Evolutionary conservation across 2,329 filamentous ascomycete species (phyloP).

Genomic region (Penicillium sp.): DNA sequence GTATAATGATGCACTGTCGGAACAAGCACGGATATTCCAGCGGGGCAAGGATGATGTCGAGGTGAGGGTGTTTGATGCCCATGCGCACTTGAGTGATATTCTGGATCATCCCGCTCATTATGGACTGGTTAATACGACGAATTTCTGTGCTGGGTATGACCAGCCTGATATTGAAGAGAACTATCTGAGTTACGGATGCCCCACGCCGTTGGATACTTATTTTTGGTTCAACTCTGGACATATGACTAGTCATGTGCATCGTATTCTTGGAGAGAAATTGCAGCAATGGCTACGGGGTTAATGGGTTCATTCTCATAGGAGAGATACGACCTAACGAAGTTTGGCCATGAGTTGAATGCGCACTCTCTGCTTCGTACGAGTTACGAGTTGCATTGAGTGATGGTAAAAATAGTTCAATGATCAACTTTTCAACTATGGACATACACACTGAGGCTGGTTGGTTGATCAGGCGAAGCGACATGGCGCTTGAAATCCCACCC

Average conservation of each 20-base stretch:
- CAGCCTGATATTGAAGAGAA: conserved; percentile 51
- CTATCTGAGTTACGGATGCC: conserved; percentile 52
- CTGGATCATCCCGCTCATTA: conserved; percentile 48
- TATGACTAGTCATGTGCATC: conserved; percentile 49
- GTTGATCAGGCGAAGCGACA: neutral
- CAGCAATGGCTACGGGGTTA: conserved; percentile 18
- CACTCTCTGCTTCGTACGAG: too few relatives aligned
- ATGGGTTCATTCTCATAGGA: neutral
- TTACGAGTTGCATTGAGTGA: too few relatives aligned
- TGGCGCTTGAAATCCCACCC: neutral
- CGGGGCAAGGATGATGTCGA: conserved; percentile 36
- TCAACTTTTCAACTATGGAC: conserved; percentile 13
- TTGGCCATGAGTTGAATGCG: too few relatives aligned
- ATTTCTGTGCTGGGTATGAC: conserved; percentile 51
- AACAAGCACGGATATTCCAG: conserved; percentile 41
- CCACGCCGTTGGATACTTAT: conserved; percentile 46
- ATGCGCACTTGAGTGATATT: conserved; percentile 46
- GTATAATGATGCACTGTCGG: conserved; percentile 49
- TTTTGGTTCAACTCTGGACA: conserved; percentile 57
- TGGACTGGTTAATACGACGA: conserved; percentile 52
- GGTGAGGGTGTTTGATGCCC: conserved; percentile 52
- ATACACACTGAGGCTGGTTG: conserved; percentile 8
- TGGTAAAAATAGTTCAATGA: neutral
- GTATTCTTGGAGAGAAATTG: conserved; percentile 38
- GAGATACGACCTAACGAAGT: too few relatives aligned